Evolutionary conservation across 176 grass and related monocot species (phyloP).

Genomic region (Rhynchospora breviuscula): DNA sequence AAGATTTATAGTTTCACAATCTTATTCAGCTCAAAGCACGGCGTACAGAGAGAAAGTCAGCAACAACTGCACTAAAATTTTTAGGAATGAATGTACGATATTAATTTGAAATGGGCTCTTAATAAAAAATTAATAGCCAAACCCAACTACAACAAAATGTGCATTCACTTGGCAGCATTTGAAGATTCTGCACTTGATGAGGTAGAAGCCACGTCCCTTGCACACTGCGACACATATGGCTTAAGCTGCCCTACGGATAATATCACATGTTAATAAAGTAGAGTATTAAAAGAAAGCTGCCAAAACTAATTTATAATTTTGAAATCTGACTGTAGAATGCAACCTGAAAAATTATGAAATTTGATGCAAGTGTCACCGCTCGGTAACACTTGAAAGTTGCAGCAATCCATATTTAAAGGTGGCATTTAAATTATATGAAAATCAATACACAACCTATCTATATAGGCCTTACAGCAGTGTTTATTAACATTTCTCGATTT

Average conservation of each 20-base stretch:
- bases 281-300: too few species aligned
- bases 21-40: neutral
- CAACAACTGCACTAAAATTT: neutral
- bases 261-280: neutral
- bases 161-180: conserved; percentile 45
- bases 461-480: too few species aligned
- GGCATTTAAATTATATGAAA: too few species aligned
- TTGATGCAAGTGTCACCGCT: too few species aligned
- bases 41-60: neutral
- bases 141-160: neutral
- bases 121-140: neutral
- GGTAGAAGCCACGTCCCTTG: conserved; percentile 39
- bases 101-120: neutral
- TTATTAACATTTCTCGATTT: too few species aligned
- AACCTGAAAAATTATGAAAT: too few species aligned
- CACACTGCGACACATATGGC: conserved; percentile 71
- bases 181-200: conserved; percentile 47
- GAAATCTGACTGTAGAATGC: too few species aligned
- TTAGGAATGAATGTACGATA: neutral
- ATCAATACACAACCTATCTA: too few species aligned
- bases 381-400: too few species aligned
- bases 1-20: neutral
- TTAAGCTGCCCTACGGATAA: conserved; percentile 56
- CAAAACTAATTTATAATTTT: too few species aligned
- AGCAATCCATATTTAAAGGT: too few species aligned